phyloP scores from a whole-genome alignment of 768 basidiomycete genomes.

The Amanita muscaria region DNA sequence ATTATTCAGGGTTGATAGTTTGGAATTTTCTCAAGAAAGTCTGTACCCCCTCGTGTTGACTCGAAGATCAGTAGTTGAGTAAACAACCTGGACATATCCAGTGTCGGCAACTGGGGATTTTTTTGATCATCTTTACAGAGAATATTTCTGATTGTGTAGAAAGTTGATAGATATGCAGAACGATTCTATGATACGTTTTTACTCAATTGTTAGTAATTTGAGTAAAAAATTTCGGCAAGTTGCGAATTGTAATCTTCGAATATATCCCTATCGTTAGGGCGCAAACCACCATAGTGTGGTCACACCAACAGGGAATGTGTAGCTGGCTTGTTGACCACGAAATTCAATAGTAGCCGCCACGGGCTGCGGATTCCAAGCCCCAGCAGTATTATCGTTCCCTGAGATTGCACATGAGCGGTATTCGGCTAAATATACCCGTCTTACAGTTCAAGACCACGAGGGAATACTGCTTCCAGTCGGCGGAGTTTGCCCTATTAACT shows the following conservation, averaged over 20 bases:
- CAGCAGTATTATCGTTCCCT: conserved; percentile 40
- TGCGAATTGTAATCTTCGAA: no score
- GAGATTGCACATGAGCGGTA: not conserved
- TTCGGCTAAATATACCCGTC: conserved; percentile 1
- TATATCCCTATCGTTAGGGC: not conserved
- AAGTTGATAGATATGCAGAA: no score
- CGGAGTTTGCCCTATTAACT: conserved; percentile 41
- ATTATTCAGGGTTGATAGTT: not conserved
- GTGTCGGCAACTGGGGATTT: not conserved
- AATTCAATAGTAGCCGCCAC: conserved; percentile 56
- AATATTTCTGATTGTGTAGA: not conserved
- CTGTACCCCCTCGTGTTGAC: not conserved
- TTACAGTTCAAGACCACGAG: conserved; percentile 68
- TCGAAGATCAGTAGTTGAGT: no score
- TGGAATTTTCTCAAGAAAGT: not conserved
- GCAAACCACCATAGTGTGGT: conserved; percentile 47
- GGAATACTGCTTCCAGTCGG: conserved; percentile 57
- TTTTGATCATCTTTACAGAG: conserved; percentile 4
- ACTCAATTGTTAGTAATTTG: no score
- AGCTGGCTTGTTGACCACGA: conserved; percentile 55
- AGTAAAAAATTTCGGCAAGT: no score
- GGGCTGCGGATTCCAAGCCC: conserved; percentile 48
- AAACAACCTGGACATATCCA: not conserved
- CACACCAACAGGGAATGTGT: conserved; percentile 74
- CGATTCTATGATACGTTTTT: no score